Evolutionary conservation across 495 filamentous ascomycete species (phyloP).

Genomic region (Clavariopsis aquatica): DNA sequence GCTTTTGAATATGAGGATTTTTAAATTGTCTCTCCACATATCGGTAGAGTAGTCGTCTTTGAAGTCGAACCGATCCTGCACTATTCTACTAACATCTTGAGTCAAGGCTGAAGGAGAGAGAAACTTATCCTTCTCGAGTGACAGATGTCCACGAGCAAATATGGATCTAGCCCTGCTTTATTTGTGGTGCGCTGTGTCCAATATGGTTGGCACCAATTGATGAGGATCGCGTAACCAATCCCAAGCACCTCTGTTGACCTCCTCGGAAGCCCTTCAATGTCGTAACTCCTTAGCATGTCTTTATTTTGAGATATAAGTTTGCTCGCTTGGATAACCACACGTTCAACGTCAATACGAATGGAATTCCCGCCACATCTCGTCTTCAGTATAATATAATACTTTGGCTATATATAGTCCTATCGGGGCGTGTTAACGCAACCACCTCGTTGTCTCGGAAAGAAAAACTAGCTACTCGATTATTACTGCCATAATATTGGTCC

Average conservation of each 20-base stretch:
- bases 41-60: not conserved
- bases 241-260: too few relatives aligned
- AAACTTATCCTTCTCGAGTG: not conserved
- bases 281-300: too few relatives aligned
- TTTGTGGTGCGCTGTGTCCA: not conserved
- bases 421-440: not conserved
- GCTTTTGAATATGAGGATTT: not conserved
- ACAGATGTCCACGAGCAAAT: not conserved
- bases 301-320: not conserved
- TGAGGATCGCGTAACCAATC: not conserved
- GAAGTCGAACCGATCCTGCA: not conserved
- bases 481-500: not conserved
- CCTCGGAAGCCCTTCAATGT: too few relatives aligned
- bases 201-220: not conserved
- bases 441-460: not conserved
- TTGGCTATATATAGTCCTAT: not conserved
- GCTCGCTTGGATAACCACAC: not conserved
- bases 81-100: not conserved
- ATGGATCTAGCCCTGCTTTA: not conserved
- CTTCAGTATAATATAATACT: not conserved
- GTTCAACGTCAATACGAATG: not conserved
- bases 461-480: not conserved
- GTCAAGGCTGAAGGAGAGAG: not conserved
- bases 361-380: not conserved
- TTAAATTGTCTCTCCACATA: not conserved